phyloP scores from a whole-genome alignment of 2,329 filamentous ascomycete species.

The Penicillium thymicola region DNA sequence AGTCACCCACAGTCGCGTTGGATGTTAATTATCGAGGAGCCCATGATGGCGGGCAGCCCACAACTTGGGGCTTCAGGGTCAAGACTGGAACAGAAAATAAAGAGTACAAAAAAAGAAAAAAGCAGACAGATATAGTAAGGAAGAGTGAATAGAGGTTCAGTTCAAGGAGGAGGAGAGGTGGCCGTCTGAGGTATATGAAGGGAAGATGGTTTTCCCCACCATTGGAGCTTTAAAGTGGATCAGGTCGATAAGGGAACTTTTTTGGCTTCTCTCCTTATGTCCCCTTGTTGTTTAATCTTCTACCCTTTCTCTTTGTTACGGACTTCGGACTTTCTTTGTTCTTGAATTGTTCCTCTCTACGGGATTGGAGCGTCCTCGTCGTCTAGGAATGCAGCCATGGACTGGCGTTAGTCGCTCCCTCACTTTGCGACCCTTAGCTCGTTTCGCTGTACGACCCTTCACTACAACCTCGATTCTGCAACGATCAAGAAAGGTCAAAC shows the following conservation, averaged over 20 bases:
- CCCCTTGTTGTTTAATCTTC: neutral
- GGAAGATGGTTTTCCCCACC: conserved; percentile 28
- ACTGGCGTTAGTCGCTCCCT: conserved; percentile 39
- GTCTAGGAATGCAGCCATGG: conserved; percentile 42
- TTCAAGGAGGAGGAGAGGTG: conserved; percentile 10
- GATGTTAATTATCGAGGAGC: conserved; percentile 76
- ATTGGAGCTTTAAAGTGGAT: conserved; percentile 27
- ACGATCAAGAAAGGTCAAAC: conserved; percentile 17
- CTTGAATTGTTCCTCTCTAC: neutral
- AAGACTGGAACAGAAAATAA: neutral
- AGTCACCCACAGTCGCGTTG: conserved; percentile 67
- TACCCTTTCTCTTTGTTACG: neutral
- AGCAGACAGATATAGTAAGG: neutral
- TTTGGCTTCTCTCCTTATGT: conserved; percentile 2
- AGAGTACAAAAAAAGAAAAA: neutral
- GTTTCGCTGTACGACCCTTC: conserved; percentile 30
- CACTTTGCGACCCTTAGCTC: conserved; percentile 33
- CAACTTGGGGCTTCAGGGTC: conserved; percentile 20
- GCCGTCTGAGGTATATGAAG: conserved; percentile 28
- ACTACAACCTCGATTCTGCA: conserved; percentile 30
- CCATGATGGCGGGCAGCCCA: conserved; percentile 58
- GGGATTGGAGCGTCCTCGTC: neutral
- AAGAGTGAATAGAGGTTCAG: neutral
- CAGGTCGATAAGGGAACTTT: conserved; percentile 21
- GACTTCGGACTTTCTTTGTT: neutral